Base-by-base conservation (phyloP, 23 red algal genomes). In the Agarophyton chilense region DNA sequence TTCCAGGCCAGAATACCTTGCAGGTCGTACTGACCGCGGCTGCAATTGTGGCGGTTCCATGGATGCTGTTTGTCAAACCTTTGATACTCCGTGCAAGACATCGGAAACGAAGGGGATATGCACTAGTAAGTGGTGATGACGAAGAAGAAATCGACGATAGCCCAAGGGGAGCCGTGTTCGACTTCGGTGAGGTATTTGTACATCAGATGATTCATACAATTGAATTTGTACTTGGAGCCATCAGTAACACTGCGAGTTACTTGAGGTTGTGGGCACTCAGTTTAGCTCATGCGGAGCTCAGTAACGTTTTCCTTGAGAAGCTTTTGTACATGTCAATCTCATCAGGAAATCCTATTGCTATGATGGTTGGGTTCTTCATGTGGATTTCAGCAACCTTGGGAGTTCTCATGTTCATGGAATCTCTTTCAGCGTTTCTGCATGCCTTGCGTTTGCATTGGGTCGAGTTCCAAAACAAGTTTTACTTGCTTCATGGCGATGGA, bases 201-300 rank as follows among this genome's bases (percentile, higher is more conserved):
- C 82, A 94, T 79, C 93, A 99, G 71, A 88, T 99, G 87, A 99
- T 99, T 49, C 97, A 99, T 61, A 99, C 97, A 8, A 95, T 99
- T 56, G 97, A 99, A 82, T 99, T 99, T 88, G 97, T 99, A 39
- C 82, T 99, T 40, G 97, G 97, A 63, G 97, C 97, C 18, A 84
- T 99, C 25, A 95, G 92, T 66, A 99, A 99, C 77, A 99, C 97
- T 35, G 97, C 97, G 17, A 95, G 92, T 65, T 99, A 99, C 65
- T 77, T 99, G 13, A 84, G 97, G 26, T 78, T 99, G 24, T 99
- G 97, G 97, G 97, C 97, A 36, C 63, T 99, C 35, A 92, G 85
- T 52, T 77, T 99, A 14, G 97, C 97, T 43, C 97, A 99, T 56
- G 92, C 96, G 11, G 84, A 95, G 47, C 76, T 98, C 6, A 91